Conservation (phyloP, 202 grass and related monocot species). For the Schoenoplectus tabernaemontani region DNA sequence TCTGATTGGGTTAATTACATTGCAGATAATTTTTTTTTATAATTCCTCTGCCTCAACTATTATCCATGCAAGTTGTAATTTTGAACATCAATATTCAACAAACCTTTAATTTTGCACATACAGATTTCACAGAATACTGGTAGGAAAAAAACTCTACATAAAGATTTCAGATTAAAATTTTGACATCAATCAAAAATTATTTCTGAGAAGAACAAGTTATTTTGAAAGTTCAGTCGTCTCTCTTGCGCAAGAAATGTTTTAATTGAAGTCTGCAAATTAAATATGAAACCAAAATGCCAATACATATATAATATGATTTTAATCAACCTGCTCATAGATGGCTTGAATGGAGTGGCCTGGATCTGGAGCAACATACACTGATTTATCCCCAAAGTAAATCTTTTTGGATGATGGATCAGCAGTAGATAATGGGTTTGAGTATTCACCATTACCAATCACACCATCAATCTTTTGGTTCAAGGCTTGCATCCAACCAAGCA, state of each 20-base stretch:
- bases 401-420: conserved; percentile 17
- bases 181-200: too few relatives aligned
- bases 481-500: conserved; percentile 86
- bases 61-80: not conserved
- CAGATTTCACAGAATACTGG: not conserved
- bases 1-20: not conserved
- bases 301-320: not conserved
- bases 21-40: not conserved
- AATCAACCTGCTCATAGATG: conserved; percentile 62
- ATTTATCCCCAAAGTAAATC: conserved; percentile 35
- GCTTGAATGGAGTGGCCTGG: conserved; percentile 79
- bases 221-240: not conserved
- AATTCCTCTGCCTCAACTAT: not conserved
- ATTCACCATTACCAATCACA: conserved; percentile 33
- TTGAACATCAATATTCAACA: not conserved
- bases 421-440: conserved; percentile 38
- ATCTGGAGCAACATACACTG: conserved; percentile 76
- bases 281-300: not conserved
- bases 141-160: not conserved
- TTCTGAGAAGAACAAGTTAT: too few relatives aligned
- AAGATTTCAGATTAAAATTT: too few relatives aligned
- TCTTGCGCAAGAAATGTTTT: not conserved
- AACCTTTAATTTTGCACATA: not conserved
- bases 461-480: conserved; percentile 65
- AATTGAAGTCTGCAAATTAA: not conserved